Evolutionary conservation across 2,329 filamentous ascomycete species (phyloP), one percentile per base, ranked within the genome.

Genomic region (Thelonectria discophora): DNA sequence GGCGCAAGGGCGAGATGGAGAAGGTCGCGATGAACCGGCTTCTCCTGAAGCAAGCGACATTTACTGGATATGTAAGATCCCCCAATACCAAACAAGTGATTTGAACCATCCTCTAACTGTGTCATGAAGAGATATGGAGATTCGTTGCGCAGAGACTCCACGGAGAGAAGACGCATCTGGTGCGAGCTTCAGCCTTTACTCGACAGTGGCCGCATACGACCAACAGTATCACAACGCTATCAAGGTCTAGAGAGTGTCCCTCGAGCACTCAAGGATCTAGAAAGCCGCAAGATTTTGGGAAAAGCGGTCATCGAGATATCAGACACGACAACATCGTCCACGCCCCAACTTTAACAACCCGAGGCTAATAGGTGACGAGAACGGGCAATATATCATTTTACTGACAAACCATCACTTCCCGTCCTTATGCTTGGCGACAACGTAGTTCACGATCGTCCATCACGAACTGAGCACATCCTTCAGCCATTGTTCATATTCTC

Each of bases 21-120:
- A 77, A 78, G 40, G 76, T 87, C 49, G 78, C 79, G 30, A 82
- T 85, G 78, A 87, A 87, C 63, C 75, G 82, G 24, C 73, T 87
- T 3, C 70, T 87, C 43, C 69, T 87, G 37, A 86, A 84, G 65
- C 80, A 83, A 42, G 80, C 79, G 1, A 80, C 78, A n/a, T 67
- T 87, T 5, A 78, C 83, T 34, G 84, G 84, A 43, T 87, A 87
- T 72, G 77, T 81, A 59, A 72, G 79, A 77, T 2, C 5, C 12
- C 12, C 34, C 20, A 10, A 17, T n/a, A 13, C 7, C 13, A 24
- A 10, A 2, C 11, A n/a, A 13, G 13, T 4, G 3, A 13, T 9
- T 10, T 30, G 8, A 30, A 13, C 24, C 10, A 24, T 20, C 17
- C 47, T 34, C 56, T 55, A 18, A 50, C n/a, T 2, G 40, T 54